These are phyloP conservation scores for Annulohypoxylon maeteangense DNA, from an alignment of 495 filamentous ascomycete species.

Conservation along the genomic window DNA sequence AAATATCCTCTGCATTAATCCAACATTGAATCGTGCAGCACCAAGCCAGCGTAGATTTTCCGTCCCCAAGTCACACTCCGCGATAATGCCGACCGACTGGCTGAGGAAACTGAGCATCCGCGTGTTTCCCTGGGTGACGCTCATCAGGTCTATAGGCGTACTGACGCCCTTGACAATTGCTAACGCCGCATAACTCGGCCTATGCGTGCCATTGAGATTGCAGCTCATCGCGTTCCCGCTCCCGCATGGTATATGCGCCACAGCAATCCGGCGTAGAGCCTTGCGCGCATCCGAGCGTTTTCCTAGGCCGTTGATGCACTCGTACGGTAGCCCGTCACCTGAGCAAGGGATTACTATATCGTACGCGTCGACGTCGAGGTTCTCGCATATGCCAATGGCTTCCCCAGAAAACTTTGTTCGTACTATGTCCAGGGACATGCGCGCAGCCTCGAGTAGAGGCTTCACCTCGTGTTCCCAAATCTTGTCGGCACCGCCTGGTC, in stretches of 20 bases:
- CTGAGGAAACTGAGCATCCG: constrained; percentile 88
- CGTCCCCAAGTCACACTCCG: constrained; percentile 87
- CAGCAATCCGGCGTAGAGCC: constrained; percentile 81
- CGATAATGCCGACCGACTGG: constrained; percentile 89
- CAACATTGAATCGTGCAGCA: constrained; percentile 81
- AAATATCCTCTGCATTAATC: constrained; percentile 77
- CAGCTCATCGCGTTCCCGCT: constrained; percentile 94
- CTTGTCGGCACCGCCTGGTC: constrained; percentile 78
- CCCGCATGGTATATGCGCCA: constrained; percentile 91
- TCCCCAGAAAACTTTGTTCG: constrained; percentile 78
- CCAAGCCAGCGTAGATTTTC: constrained; percentile 96
- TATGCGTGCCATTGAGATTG: constrained; percentile 86
- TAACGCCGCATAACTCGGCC: constrained; percentile 78
- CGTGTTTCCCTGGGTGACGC: constrained; percentile 80
- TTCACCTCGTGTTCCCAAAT: constrained; percentile 80
- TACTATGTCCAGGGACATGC: constrained; percentile 79
- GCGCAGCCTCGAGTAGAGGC: constrained; percentile 85
- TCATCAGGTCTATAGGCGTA: constrained; percentile 84
- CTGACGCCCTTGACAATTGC: constrained; percentile 84
- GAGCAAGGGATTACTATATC: constrained; percentile 91
- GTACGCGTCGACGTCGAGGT: constrained; percentile 80
- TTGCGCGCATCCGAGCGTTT: constrained; percentile 76
- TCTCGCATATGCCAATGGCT: constrained; percentile 79
- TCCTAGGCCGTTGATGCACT: constrained; percentile 93
- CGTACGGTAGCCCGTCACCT: constrained; percentile 90